Evolutionary conservation across 1,284 basidiomycete genomes (phyloP).

Genomic region (Bjerkandera adusta): DNA sequence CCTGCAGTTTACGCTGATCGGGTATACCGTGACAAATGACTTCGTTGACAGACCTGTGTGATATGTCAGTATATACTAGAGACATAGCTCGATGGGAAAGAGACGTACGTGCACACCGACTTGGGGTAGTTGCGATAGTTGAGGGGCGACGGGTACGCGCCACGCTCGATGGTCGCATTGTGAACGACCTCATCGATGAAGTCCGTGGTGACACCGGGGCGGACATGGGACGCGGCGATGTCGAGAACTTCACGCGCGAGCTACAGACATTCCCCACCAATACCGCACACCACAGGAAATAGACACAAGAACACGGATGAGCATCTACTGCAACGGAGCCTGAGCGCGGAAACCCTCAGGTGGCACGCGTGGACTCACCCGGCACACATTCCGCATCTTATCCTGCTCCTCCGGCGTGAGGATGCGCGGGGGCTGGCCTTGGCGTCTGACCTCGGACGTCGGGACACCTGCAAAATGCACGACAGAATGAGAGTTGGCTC

Average conservation of each 20-base stretch:
- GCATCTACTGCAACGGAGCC: no score
- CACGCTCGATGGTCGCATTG: slow-evolving; percentile 86
- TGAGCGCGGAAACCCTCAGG: no score
- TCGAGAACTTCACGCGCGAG: slow-evolving; percentile 91
- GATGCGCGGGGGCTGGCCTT: slow-evolving; percentile 64
- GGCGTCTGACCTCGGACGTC: slow-evolving; percentile 51
- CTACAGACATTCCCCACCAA: slow-evolving; percentile 41
- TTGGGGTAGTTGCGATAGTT: slow-evolving; percentile 95
- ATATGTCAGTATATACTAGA: slow-evolving; percentile 11
- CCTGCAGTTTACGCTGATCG: slow-evolving; percentile 80
- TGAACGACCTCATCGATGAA: slow-evolving; percentile 96
- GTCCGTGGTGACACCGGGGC: slow-evolving; percentile 93
- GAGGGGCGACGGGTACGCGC: slow-evolving; percentile 92
- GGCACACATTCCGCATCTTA: slow-evolving; percentile 77
- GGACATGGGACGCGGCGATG: slow-evolving; percentile 80
- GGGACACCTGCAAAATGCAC: slow-evolving; percentile 67
- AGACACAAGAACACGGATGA: slow-evolving; percentile 12
- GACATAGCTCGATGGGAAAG: slow-evolving; percentile 1
- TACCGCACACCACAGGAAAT: slow-evolving; percentile 15
- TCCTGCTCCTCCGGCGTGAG: slow-evolving; percentile 68
- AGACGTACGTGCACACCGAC: slow-evolving; percentile 89
- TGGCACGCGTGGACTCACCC: slow-evolving; percentile 44
- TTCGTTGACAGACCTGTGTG: slow-evolving; percentile 90
- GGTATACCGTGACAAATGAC: slow-evolving; percentile 97
- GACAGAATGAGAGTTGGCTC: slow-evolving; percentile 23